Base-by-base conservation (phyloP, 1,284 basidiomycete species). In the Trichosporon sp. region DNA sequence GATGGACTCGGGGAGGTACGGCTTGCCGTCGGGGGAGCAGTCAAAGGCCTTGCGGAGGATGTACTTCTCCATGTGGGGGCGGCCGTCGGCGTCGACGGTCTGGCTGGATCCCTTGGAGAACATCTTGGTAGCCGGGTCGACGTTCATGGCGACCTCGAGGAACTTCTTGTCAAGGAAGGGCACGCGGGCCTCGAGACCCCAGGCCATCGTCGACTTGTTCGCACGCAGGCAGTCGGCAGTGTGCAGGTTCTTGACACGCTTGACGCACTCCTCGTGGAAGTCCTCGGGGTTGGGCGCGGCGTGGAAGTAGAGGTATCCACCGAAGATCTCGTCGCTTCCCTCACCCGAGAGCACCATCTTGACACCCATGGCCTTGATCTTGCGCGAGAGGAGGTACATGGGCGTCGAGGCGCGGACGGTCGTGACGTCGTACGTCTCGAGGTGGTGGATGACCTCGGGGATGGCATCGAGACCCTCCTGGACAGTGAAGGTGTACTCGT, bases 261-360 rank as follows among this genome's bases (percentile, higher is more conserved):
- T 88, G 60, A 98, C 90, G 72, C 88, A 89, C 82, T 99, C 96
- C 78, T 96, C 91, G 83, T 99, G 93, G 86, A 99, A 97, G 21
- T 93, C 89, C 70, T 83, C 83, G 61, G 87, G 82, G 75, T 95
- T 88, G 14, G 96, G 96, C 0, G 96, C 96, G 49, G 95, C 95
- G 81, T 99, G 95, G 89, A 99, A 99, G 84, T 99, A 99, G 61
- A 99, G 86, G 83, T 99, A 99, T 14, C 94, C 95, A 80, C 96
- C 96, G 62, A 97, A 88, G 70, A 99, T 94, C 82, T 99, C 96
- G 74, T 99, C 96, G 65, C 91, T 94, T 32, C 96, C 96, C 81
- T 99, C 96, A 34, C 96, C 96, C 68, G 90, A 93, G 40, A 99
- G 85, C 3, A 99, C 96, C 96, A 99, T 99, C 84, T 99, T 99